Conservation (phyloP, 1,284 basidiomycete genomes). For the Apiotrichum mycotoxinovorans region DNA sequence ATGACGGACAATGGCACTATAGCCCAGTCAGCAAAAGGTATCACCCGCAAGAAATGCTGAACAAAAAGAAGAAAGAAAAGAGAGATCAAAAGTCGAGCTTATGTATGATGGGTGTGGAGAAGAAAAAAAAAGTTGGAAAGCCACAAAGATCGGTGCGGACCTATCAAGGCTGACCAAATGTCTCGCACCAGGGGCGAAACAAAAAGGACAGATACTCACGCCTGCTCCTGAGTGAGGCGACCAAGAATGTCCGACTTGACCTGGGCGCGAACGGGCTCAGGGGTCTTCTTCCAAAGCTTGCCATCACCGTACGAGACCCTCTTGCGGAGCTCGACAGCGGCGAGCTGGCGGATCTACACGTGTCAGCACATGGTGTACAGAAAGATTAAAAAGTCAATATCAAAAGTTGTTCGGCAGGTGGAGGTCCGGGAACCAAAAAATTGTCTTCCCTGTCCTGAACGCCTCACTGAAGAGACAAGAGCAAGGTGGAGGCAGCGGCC, state of each 20-base stretch:
- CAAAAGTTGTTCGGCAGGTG: neutral
- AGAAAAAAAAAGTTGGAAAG: neutral
- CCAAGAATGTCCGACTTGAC: constrained; percentile 84
- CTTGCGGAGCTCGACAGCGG: constrained; percentile 97
- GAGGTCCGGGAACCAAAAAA: neutral
- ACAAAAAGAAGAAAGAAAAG: neutral
- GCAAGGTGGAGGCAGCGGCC: neutral
- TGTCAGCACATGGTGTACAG: neutral
- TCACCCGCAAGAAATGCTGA: neutral
- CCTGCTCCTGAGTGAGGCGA: constrained; percentile 71
- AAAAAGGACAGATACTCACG: constrained; percentile 56
- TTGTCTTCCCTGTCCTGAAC: constrained; percentile 1
- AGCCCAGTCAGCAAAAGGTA: constrained; percentile 5
- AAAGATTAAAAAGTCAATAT: neutral
- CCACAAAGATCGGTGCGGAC: neutral
- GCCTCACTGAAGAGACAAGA: neutral
- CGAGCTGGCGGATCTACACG: constrained; percentile 85
- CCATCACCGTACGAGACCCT: constrained; percentile 76
- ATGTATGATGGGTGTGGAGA: neutral
- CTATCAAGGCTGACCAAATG: neutral
- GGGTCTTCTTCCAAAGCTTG: constrained; percentile 75
- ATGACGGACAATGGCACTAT: constrained; percentile 79
- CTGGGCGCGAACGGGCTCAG: constrained; percentile 67
- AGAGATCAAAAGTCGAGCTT: neutral
- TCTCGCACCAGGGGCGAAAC: neutral